phyloP scores from a whole-genome alignment of 2,329 filamentous ascomycete genomes.

The Tolypocladium sp. region DNA sequence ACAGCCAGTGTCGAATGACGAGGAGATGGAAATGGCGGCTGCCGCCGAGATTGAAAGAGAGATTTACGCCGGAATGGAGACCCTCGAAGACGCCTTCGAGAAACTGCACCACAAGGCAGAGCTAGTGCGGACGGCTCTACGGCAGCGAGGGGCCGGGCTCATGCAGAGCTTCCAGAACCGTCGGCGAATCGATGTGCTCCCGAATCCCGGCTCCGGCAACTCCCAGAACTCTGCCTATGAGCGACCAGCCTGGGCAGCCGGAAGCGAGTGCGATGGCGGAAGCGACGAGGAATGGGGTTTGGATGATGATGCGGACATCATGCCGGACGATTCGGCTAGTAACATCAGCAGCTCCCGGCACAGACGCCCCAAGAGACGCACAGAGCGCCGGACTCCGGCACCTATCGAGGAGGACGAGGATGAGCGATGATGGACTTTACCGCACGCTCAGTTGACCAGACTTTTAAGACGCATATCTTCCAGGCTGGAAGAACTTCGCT shows the following conservation, averaged over 20 bases:
- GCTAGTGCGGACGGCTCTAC: slow-evolving; percentile 64
- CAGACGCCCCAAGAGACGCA: slow-evolving; percentile 56
- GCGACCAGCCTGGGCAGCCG: slow-evolving; percentile 25
- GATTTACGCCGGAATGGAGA: slow-evolving; percentile 91
- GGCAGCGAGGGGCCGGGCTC: slow-evolving; percentile 74
- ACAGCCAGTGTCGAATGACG: slow-evolving; percentile 73
- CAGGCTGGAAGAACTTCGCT: background rate
- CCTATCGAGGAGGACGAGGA: slow-evolving; percentile 65
- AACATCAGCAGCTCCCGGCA: slow-evolving; percentile 67
- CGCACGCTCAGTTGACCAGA: too few species aligned
- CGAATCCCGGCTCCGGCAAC: slow-evolving; percentile 36
- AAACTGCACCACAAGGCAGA: slow-evolving; percentile 81
- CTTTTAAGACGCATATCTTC: background rate
- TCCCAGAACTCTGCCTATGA: slow-evolving; percentile 36
- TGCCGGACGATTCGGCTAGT: slow-evolving; percentile 72
- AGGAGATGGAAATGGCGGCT: slow-evolving; percentile 85
- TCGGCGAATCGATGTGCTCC: slow-evolving; percentile 45
- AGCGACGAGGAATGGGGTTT: slow-evolving; percentile 51
- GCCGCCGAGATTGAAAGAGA: slow-evolving; percentile 87
- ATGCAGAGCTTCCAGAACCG: slow-evolving; percentile 54
- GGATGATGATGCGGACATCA: slow-evolving; percentile 52
- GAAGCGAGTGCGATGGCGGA: slow-evolving; percentile 36
- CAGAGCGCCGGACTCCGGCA: slow-evolving; percentile 62
- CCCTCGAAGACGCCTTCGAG: slow-evolving; percentile 88
- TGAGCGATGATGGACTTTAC: slow-evolving; percentile 32